A percentile compares a stretch with the other conserved stretches of the same genome.
phyloP scores from a whole-genome alignment of 805 yeast genomes.

The Sungouiozyma intestinalis region DNA sequence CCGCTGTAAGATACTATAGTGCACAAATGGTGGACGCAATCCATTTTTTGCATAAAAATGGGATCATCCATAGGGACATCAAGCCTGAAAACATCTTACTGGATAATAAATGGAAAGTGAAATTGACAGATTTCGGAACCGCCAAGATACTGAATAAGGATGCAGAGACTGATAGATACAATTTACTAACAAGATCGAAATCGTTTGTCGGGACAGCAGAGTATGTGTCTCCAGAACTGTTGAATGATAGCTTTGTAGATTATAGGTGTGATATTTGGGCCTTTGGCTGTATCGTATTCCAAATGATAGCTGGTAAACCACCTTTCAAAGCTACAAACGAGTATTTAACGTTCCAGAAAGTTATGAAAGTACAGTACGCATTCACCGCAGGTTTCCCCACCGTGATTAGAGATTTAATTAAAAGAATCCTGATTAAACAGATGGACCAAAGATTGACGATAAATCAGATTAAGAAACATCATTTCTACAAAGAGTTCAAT shows the following conservation, averaged over 20 bases:
- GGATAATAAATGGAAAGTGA: slow-evolving; percentile 49
- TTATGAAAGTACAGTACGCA: slow-evolving; percentile 69
- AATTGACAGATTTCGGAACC: slow-evolving; percentile 78
- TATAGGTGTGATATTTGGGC: slow-evolving; percentile 98
- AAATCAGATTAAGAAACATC: slow-evolving; percentile 48
- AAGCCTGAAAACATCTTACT: slow-evolving; percentile 75
- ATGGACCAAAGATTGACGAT: slow-evolving; percentile 56
- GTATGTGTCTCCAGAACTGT: slow-evolving; percentile 70
- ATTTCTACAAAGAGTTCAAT: slow-evolving; percentile 46
- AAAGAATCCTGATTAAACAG: slow-evolving; percentile 51
- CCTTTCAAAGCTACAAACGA: slow-evolving; percentile 81
- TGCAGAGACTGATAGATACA: slow-evolving; percentile 39
- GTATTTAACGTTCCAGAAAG: slow-evolving; percentile 71
- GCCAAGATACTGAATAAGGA: slow-evolving; percentile 56
- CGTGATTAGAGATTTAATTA: slow-evolving; percentile 60
- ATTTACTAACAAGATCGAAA: slow-evolving; percentile 57
- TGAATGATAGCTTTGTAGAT: slow-evolving; percentile 72
- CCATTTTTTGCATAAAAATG: slow-evolving; percentile 59
- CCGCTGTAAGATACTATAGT: slow-evolving; percentile 53
- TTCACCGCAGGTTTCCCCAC: slow-evolving; percentile 79
- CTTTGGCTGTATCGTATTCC: slow-evolving; percentile 90
- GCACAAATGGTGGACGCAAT: slow-evolving; percentile 71
- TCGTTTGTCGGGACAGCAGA: slow-evolving; percentile 85
- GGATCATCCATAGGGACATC: slow-evolving; percentile 71
- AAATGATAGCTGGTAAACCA: slow-evolving; percentile 89